phyloP scores from a whole-genome alignment of 2,329 filamentous ascomycete genomes.

The Aspergillus brasiliensis region DNA sequence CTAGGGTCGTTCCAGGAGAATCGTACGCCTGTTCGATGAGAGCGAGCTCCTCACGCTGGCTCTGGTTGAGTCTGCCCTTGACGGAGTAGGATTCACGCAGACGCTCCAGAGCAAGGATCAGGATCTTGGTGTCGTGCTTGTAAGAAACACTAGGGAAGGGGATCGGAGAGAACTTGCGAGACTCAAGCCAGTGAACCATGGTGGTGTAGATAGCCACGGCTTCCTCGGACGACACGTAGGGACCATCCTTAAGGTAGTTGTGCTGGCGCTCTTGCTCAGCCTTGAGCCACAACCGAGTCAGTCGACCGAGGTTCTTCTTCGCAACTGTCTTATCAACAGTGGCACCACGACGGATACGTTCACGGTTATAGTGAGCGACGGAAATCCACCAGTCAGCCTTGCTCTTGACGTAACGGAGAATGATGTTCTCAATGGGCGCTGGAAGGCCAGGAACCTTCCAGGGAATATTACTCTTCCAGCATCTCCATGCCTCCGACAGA shows the following conservation, averaged over 20 bases:
- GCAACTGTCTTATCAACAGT: conserved; percentile 99
- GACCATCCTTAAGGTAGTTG: conserved; percentile 99
- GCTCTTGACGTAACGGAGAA: conserved; percentile 96
- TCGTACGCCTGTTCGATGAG: conserved; percentile 98
- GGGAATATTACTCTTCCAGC: conserved; percentile 99
- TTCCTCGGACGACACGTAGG: conserved; percentile 97
- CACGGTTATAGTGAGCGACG: conserved; percentile 97
- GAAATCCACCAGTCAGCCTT: conserved; percentile 99
- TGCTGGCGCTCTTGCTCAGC: conserved; percentile 97
- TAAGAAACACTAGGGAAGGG: conserved; percentile 98
- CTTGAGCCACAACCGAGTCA: conserved; percentile 96
- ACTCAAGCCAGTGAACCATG: conserved; percentile 98
- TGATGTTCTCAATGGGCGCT: conserved; percentile 97
- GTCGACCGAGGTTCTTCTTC: conserved; percentile 95
- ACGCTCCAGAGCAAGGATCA: conserved; percentile 91
- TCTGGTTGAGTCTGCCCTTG: conserved; percentile 95
- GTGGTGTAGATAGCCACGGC: conserved; percentile 98
- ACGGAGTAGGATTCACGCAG: conserved; percentile 95
- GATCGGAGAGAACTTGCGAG: conserved; percentile 96
- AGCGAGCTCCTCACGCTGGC: conserved; percentile 92
- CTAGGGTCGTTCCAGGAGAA: conserved; percentile 91
- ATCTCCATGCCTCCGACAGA: conserved; percentile 96
- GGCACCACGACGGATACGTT: conserved; percentile 91
- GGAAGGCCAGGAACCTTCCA: conserved; percentile 98
- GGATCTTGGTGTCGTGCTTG: conserved; percentile 98